These are phyloP conservation scores for Talaromyces marneffei DNA, from an alignment of 2,329 filamentous ascomycete genomes.

Conservation along the genomic window DNA sequence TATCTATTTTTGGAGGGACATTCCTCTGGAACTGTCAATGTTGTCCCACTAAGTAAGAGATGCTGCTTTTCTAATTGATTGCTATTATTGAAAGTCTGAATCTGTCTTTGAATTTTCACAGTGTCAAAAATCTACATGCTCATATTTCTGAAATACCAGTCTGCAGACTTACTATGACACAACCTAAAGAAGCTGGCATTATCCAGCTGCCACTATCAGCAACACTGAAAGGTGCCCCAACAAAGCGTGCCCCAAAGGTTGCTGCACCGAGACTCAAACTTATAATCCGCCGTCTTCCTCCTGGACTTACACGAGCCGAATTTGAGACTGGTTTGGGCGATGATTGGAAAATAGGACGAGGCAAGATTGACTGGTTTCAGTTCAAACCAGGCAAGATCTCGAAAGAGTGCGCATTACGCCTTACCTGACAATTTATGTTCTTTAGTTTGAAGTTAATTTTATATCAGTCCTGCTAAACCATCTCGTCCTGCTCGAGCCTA, in stretches of 20 bases:
- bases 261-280: constrained; percentile 69
- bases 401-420: constrained; percentile 59
- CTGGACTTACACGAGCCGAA: constrained; percentile 74
- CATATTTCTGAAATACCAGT: neutral
- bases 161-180: neutral
- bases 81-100: neutral
- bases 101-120: neutral
- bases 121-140: neutral
- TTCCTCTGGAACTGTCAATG: neutral
- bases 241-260: constrained; percentile 42
- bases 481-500: constrained; percentile 77
- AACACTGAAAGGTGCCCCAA: constrained; percentile 35
- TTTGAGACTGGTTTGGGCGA: constrained; percentile 66
- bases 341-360: constrained; percentile 74
- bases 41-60: too few species aligned
- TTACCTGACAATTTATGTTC: neutral
- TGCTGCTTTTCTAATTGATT: neutral
- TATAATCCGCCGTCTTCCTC: constrained; percentile 75
- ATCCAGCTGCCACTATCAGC: constrained; percentile 47
- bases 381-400: constrained; percentile 73
- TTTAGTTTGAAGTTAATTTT: neutral
- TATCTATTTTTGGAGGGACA: neutral
- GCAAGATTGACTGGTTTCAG: constrained; percentile 77
- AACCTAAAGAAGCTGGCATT: constrained; percentile 45
- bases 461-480: constrained; percentile 68